Percentiles rank a stretch among this genome's conserved stretches.
phyloP scores from a whole-genome alignment of 176 grass and related monocot genomes.

The Poa pratensis region DNA sequence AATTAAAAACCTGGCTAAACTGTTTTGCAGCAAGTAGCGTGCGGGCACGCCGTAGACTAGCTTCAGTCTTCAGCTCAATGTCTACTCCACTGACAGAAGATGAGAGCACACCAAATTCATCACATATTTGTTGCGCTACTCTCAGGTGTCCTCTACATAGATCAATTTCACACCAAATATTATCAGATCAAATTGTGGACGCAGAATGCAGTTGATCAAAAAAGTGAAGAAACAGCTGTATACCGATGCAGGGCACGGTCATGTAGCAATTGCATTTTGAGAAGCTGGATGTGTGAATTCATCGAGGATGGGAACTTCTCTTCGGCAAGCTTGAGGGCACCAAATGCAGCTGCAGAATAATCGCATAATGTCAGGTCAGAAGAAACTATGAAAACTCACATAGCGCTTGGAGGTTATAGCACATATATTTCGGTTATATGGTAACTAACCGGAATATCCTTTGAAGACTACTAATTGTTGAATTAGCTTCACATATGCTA shows the following conservation, averaged over 20 bases:
- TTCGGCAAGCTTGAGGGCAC: conserved; percentile 84
- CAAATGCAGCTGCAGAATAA: conserved; percentile 70
- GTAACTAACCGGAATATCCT: conserved; percentile 78
- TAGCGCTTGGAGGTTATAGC: conserved; percentile 1
- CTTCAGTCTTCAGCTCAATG: conserved; percentile 90
- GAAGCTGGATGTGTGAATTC: conserved; percentile 72
- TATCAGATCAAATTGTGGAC: conserved; percentile 33
- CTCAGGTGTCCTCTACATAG: conserved; percentile 77
- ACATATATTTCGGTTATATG: conserved; percentile 9
- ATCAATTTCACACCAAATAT: conserved; percentile 36
- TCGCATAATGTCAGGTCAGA: conserved; percentile 3
- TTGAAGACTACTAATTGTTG: conserved; percentile 83
- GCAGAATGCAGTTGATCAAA: conserved; percentile 21
- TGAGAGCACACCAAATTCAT: conserved; percentile 79
- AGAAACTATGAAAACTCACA: conserved; percentile 4
- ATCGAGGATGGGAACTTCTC: conserved; percentile 70
- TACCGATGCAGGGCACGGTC: conserved; percentile 89
- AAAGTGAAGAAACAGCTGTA: conserved; percentile 39
- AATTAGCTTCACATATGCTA: conserved; percentile 85
- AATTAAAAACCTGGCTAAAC: conserved; percentile 77
- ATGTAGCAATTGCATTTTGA: conserved; percentile 92
- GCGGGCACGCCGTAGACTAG: conserved; percentile 75
- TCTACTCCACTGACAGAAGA: conserved; percentile 91
- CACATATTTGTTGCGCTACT: conserved; percentile 78
- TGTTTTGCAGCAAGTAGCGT: conserved; percentile 91